phyloP scores from a whole-genome alignment of 2,329 filamentous ascomycete species.

The Monilinia laxa region DNA sequence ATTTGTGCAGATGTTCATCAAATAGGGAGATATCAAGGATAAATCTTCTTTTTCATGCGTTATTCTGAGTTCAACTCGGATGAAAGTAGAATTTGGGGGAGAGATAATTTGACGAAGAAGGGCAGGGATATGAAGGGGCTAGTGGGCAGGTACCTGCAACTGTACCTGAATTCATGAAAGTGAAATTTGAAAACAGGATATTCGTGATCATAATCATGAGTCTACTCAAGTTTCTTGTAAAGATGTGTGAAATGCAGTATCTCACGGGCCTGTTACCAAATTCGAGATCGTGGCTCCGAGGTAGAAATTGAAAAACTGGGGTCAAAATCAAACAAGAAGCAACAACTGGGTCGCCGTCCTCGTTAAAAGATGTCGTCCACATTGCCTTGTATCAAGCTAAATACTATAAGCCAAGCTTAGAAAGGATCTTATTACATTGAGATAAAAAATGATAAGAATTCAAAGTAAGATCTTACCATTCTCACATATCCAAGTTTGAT shows the following conservation, averaged over 20 bases:
- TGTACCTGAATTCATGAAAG: neutral
- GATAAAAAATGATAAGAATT: neutral
- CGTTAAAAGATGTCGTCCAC: constrained; percentile 7
- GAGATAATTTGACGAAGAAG: neutral
- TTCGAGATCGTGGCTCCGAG: constrained; percentile 11
- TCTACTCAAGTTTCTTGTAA: neutral
- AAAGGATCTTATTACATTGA: neutral
- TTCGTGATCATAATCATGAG: constrained; percentile 15
- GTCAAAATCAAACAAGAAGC: neutral
- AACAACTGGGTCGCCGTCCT: constrained; percentile 15
- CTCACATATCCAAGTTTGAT: neutral
- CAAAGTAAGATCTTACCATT: neutral
- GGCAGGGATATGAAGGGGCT: neutral
- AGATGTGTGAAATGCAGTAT: constrained; percentile 14
- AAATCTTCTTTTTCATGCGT: neutral
- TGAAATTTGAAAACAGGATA: neutral
- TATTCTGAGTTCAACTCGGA: neutral
- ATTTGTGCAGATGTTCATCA: constrained; percentile 6
- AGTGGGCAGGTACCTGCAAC: neutral
- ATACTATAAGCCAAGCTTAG: neutral
- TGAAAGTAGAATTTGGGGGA: neutral
- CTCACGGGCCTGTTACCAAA: constrained; percentile 18
- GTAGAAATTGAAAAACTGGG: constrained; percentile 17
- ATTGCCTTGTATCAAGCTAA: constrained; percentile 6
- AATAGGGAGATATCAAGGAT: neutral